Percentiles rank a stretch among this genome's conserved stretches.
phyloP scores from a whole-genome alignment of 169 alveolate genomes.

The Perkinsus olseni region DNA sequence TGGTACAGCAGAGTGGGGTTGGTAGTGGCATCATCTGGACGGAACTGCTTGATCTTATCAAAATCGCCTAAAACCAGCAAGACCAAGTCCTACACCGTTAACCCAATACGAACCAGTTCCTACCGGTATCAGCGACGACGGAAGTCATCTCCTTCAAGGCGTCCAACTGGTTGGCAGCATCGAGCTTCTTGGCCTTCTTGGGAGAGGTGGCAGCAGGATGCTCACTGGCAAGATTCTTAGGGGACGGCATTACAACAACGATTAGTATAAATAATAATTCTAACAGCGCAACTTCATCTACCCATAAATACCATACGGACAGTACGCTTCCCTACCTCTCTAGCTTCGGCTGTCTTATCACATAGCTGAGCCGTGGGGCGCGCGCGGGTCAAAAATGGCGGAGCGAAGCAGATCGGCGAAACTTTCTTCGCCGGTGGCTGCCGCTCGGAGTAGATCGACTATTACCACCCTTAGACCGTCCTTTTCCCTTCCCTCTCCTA shows the following conservation, averaged over 20 bases:
- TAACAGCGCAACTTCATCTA: background rate
- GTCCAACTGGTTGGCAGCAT: constrained; percentile 1
- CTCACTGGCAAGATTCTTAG: background rate
- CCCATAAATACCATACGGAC: background rate
- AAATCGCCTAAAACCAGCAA: constrained; percentile 36
- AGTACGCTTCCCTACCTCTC: background rate
- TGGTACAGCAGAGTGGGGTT: constrained; percentile 65
- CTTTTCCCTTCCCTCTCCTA: background rate
- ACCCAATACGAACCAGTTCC: too few relatives aligned
- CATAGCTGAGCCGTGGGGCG: background rate
- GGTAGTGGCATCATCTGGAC: constrained; percentile 73
- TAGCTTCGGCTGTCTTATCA: background rate
- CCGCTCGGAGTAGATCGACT: background rate
- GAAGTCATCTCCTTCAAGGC: constrained; percentile 33
- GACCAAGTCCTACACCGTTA: background rate
- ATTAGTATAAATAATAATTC: background rate
- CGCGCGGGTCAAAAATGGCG: background rate
- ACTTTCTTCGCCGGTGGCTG: background rate
- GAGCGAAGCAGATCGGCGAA: background rate
- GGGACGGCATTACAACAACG: background rate
- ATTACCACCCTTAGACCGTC: background rate
- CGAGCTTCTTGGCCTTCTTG: background rate
- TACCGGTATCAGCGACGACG: constrained; percentile 66
- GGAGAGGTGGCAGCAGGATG: background rate
- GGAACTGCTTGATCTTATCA: constrained; percentile 42